Evolutionary conservation across 768 basidiomycete species (phyloP), one percentile per base, ranked within the genome.

Genomic region (Pleurotus citrinopileatus): DNA sequence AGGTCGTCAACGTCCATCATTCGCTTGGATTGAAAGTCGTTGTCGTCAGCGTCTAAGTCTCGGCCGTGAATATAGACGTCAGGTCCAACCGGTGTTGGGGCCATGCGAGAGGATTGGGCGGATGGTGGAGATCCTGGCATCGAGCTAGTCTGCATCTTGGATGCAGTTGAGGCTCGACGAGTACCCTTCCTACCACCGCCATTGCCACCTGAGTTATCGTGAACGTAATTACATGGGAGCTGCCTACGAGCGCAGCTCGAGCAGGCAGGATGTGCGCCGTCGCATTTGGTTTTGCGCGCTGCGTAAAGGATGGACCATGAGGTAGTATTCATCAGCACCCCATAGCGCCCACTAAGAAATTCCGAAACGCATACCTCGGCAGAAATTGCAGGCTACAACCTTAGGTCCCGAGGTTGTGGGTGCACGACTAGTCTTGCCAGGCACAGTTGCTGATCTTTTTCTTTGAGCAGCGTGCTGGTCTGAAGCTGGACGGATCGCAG

Each of bases 251-350:
- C 82, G 67, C 91, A 93, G 69, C 89, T 91, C 52, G 87, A 83
- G 66, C 91, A 93, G 23, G 86, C 79, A 26, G 91, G 91, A 63
- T 89, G 89, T n/a, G 78, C 87, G 36, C 91, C 91, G 67, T 93
- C 91, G 61, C 91, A 93, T 66, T 90, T 87, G 17, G 91, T 93
- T 73, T 93, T 93, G 56, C 91, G 91, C 29, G 90, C 91, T 91
- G 57, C n/a, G 34, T 19, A 38, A 26, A 40, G 42, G 46, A 44
- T 25, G 38, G 52, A 44, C 20, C 13, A 20, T 22, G 46, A 42
- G 46, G 15, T 34, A 20, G 47, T 20, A 34, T 47, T 44, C 58
- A 28, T 34, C 42, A 28, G 7, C 25, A 40, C 32, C 19, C 25
- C 40, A 28, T 40, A 19, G 42, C 38, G n/a, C n/a, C n/a, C n/a